Base-by-base conservation (phyloP, 495 filamentous ascomycete genomes). In the Aspergillus homomorphus region DNA sequence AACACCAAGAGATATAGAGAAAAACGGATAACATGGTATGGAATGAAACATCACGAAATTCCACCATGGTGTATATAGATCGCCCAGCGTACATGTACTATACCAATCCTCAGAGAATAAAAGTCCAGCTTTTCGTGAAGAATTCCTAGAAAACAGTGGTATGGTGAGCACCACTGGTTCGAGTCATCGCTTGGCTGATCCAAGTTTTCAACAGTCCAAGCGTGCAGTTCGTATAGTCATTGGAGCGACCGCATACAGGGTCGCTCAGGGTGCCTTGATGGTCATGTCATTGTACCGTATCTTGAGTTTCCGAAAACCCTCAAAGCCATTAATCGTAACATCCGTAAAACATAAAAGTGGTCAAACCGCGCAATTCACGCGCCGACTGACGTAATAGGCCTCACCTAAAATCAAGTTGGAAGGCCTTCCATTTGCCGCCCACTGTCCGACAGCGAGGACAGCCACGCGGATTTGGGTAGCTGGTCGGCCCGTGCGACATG, bases 371-470 rank as follows among this genome's bases (percentile, higher is more conserved):
- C 33, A 38, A 0, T 23, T 18, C 42, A 22, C 3, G 23, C 26
- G 28, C 44, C 53, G 16, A n/a, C 45, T 21, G n/a, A 4, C 45
- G 22, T 41, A 18, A 48, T 43, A 26, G 44, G 45, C 62, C 30
- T 81, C 68, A 82, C 58, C 76, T 77, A 30, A 83, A 68, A 42
- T 83, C 79, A 48, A 83, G 59, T 56, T 81, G 80, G 62, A 83
- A 82, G 43, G 78, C 69, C 57, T 81, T 83, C 73, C 79, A 83
- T 58, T 77, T 75, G n/a, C 75, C 72, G 4, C 78, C 80, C 7
- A 80, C 62, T 1, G 72, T 73, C 30, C 72, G 74, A 61, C 80
- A 83, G 38, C 76, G 72, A 24, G 80, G 80, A 66, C 80, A 83
- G n/a, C 76, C 77, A 18, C 75, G 65, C 16, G 73, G 68, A 45